Evolutionary conservation across 371 early-diverging fungal species (phyloP).

Genomic region (Mortierella sp.): DNA sequence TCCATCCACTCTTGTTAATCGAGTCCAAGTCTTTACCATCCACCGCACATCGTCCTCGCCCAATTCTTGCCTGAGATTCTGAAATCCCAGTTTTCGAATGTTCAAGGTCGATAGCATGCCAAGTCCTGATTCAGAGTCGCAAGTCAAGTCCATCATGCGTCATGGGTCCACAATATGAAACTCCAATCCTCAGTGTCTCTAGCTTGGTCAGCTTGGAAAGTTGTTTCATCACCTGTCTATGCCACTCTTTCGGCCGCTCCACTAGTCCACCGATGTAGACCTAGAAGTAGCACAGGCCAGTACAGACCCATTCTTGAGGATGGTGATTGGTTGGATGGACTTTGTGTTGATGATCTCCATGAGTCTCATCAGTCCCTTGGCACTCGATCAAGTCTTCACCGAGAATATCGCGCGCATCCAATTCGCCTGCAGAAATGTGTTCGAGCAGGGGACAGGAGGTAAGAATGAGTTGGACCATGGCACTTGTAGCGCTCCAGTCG

Average conservation of each 20-base stretch:
- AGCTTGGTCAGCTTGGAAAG: background rate
- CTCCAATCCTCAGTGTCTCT: background rate
- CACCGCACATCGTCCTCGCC: background rate
- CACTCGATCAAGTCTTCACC: background rate
- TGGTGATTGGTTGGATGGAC: too few relatives aligned
- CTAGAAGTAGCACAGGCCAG: background rate
- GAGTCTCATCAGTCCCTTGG: too few relatives aligned
- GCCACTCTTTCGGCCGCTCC: background rate
- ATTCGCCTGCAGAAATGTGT: background rate
- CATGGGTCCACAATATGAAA: background rate
- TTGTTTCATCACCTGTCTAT: background rate
- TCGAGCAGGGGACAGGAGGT: background rate
- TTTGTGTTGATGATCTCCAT: background rate
- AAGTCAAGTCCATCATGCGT: background rate
- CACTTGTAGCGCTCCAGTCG: background rate
- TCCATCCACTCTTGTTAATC: too few relatives aligned
- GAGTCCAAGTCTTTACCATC: background rate
- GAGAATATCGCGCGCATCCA: background rate
- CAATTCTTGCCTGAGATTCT: background rate
- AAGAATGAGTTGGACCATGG: background rate
- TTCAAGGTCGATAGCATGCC: background rate
- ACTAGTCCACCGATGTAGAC: background rate
- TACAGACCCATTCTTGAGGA: background rate
- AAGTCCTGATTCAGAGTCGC: background rate
- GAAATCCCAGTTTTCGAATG: background rate